These are phyloP conservation scores for Aspergillus ustus DNA, from an alignment of 2,329 filamentous ascomycete genomes.

Conservation along the genomic window DNA sequence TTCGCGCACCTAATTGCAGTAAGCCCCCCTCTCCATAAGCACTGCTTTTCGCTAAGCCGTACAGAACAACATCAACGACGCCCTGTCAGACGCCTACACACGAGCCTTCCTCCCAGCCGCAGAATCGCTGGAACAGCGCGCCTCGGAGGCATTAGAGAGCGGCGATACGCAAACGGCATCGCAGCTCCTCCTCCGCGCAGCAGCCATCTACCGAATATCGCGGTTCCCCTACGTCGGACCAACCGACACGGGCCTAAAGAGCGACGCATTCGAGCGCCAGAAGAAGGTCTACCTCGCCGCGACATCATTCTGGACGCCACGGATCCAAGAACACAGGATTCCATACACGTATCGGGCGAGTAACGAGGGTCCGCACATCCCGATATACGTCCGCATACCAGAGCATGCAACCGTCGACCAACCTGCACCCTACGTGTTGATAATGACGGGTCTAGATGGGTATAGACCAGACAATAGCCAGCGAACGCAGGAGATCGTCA, in stretches of 20 bases:
- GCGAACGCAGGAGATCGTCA: conserved; percentile 65
- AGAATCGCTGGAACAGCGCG: conserved; percentile 59
- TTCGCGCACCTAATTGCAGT: conserved; percentile 66
- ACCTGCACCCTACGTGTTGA: conserved; percentile 57
- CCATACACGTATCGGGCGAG: conserved; percentile 59
- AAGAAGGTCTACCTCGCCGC: conserved; percentile 68
- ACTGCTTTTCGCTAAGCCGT: too few relatives aligned
- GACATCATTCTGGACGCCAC: conserved; percentile 57
- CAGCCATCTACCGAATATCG: conserved; percentile 73
- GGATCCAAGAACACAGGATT: conserved; percentile 65
- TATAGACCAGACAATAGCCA: conserved; percentile 59
- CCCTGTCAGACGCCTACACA: conserved; percentile 69
- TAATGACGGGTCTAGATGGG: conserved; percentile 64
- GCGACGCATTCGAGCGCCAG: conserved; percentile 67
- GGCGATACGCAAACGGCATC: conserved; percentile 60
- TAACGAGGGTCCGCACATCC: conserved; percentile 61
- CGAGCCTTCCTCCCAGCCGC: conserved; percentile 65
- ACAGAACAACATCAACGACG: conserved; percentile 65
- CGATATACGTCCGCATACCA: conserved; percentile 69
- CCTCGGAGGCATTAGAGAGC: conserved; percentile 54
- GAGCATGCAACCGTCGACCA: conserved; percentile 45
- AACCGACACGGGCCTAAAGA: conserved; percentile 52
- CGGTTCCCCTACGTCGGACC: conserved; percentile 63
- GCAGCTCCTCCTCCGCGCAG: conserved; percentile 70
- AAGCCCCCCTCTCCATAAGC: too few relatives aligned